Conservation (phyloP, 306 rosid genomes). For the Fragaria iinumae region DNA sequence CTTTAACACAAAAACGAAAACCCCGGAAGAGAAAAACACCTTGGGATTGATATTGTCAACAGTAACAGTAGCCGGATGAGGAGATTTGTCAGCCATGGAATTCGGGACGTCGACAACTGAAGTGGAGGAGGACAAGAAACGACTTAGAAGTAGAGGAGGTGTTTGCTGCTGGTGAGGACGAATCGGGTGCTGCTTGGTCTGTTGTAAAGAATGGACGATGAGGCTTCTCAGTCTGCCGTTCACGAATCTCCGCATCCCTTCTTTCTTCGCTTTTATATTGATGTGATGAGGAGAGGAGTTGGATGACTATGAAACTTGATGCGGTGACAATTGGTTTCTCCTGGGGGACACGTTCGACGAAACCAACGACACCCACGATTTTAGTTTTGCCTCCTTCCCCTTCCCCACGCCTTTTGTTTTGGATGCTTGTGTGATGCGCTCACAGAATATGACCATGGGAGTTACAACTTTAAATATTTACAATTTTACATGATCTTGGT, state of each 20-base stretch:
- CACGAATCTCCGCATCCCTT: conserved; percentile 69
- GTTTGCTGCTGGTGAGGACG: neutral
- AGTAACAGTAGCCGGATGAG: conserved; percentile 40
- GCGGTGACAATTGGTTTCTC: neutral
- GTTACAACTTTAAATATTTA: neutral
- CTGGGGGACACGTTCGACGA: neutral
- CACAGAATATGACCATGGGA: neutral
- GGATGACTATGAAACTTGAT: neutral
- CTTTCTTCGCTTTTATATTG: neutral
- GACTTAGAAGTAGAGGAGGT: conserved; percentile 25
- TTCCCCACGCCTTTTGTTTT: neutral
- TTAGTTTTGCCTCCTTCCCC: no score
- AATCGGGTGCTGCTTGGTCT: conserved; percentile 12
- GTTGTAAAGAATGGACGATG: conserved; percentile 38
- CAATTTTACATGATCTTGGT: no score
- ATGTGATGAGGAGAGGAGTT: neutral
- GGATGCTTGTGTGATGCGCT: no score
- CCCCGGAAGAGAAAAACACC: conserved; percentile 29
- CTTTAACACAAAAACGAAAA: neutral
- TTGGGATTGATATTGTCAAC: conserved; percentile 69
- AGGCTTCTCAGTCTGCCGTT: conserved; percentile 37
- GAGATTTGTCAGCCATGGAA: conserved; percentile 37
- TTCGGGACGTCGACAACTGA: conserved; percentile 17
- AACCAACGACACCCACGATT: neutral
- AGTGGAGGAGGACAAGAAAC: conserved; percentile 46